These are phyloP conservation scores for Boletus semigastroideus DNA, from an alignment of 1,284 basidiomycete genomes.

Conservation along the genomic window DNA sequence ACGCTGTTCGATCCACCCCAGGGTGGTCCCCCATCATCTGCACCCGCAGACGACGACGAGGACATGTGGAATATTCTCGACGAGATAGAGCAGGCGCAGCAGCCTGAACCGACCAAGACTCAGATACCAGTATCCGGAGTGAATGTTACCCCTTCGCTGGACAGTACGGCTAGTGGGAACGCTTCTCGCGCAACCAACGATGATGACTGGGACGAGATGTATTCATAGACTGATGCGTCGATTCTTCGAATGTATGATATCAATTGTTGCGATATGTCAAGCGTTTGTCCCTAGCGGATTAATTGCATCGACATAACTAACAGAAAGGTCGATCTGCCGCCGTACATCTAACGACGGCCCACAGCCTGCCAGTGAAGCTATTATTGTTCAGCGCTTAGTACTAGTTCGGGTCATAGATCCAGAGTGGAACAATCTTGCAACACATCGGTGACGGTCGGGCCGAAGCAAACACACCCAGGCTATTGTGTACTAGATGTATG, in stretches of 20 bases:
- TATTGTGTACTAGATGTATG: too few species aligned
- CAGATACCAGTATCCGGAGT: constrained; percentile 25
- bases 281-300: too few species aligned
- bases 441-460: too few species aligned
- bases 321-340: too few species aligned
- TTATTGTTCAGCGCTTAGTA: too few species aligned
- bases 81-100: constrained; percentile 36
- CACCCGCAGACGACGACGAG: constrained; percentile 46
- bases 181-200: constrained; percentile 32
- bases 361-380: too few species aligned
- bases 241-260: neutral
- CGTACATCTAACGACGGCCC: too few species aligned
- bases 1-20: constrained; percentile 11
- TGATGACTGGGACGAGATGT: constrained; percentile 54
- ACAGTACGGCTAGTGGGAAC: constrained; percentile 22
- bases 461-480: too few species aligned
- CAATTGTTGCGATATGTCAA: neutral
- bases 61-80: constrained; percentile 69
- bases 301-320: too few species aligned
- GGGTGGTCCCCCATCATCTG: constrained; percentile 2
- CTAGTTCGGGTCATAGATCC: too few species aligned
- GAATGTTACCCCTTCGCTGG: constrained; percentile 24
- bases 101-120: neutral
- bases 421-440: too few species aligned
- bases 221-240: constrained; percentile 32